Evolutionary conservation across 2,329 filamentous ascomycete species (phyloP).

Genomic region (Calonectria pseudoreteaudii): DNA sequence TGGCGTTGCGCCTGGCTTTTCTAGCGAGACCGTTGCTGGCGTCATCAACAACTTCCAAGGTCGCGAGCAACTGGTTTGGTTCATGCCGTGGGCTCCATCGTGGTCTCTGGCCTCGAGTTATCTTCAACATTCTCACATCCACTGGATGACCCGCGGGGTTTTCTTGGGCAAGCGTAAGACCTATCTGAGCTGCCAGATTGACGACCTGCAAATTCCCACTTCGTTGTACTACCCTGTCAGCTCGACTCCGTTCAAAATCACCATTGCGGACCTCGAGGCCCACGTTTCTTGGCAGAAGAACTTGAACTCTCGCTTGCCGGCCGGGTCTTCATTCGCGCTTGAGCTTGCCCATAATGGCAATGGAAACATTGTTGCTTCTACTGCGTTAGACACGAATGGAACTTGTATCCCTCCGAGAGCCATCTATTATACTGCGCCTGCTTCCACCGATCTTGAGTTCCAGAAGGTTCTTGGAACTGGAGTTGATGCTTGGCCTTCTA

Average conservation of each 20-base stretch:
- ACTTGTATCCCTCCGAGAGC: constrained; percentile 12
- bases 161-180: constrained; percentile 32
- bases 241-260: constrained; percentile 29
- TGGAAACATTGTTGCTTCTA: constrained; percentile 27
- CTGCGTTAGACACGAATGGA: background rate
- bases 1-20: constrained; percentile 18
- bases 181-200: constrained; percentile 26
- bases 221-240: constrained; percentile 23
- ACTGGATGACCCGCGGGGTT: constrained; percentile 32
- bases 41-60: constrained; percentile 29
- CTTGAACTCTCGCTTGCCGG: constrained; percentile 25
- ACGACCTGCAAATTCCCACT: constrained; percentile 28
- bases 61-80: constrained; percentile 32
- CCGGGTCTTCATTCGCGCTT: constrained; percentile 23
- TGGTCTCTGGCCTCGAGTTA: constrained; percentile 29
- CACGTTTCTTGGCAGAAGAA: constrained; percentile 27
- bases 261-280: constrained; percentile 22
- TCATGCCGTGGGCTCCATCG: constrained; percentile 27
- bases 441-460: constrained; percentile 25
- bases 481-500: constrained; percentile 12
- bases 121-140: constrained; percentile 28
- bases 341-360: constrained; percentile 33
- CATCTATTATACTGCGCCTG: constrained; percentile 21
- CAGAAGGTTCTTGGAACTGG: constrained; percentile 26
- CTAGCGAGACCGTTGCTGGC: constrained; percentile 26